Base-by-base conservation (phyloP, 805 yeast genomes). In the Nakazawaea anatomiae region DNA sequence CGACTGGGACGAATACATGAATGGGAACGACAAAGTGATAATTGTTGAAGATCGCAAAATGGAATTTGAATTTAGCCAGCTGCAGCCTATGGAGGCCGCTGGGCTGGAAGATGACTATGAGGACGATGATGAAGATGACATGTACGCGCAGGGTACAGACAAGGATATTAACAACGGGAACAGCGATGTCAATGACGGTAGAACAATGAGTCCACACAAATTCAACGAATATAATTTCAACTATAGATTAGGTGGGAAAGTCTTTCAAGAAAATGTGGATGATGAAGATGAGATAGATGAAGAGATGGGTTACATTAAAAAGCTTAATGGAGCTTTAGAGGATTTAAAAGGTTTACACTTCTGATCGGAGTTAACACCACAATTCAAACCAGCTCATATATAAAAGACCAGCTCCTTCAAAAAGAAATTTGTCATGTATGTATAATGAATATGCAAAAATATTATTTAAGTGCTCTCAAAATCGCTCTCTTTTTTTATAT, bases 1-100 rank as follows among this genome's bases (percentile, higher is more conserved):
- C 47, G 32, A 42, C 18, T 62, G 64, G 65, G 51, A 55, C 38
- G 54, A 46, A 10, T 54, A 51, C 29, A 39, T 49, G 27, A 39
- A 49, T 6, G 49, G 52, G 5, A 39, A 50, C 18, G 42, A 42
- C 27, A 35, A 28, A 18, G 39, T 36, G 18, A 29, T 50, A 8
- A 32, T 25, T 4, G 30, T 41, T 8, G 31, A 18, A 12, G 42
- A 42, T 6, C 4, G 6, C 5, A 31, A 47, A 28, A 27, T 35
- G 4, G 50, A 41, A 35, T 28, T 41, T 35, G 50, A 47, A 14
- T 29, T 38, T 5, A 35, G 40, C 11, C 38, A 18, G 25, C 25
- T 18, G 3, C 25, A 18, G 25, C 25, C 25, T 18, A 18, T 18
- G 25, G 25, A 18, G 25, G 25, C 25, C 2, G 25, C 25, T 18